Base-by-base conservation (phyloP, 2,329 filamentous ascomycete species). In the Fusarium chlamydosporum region DNA sequence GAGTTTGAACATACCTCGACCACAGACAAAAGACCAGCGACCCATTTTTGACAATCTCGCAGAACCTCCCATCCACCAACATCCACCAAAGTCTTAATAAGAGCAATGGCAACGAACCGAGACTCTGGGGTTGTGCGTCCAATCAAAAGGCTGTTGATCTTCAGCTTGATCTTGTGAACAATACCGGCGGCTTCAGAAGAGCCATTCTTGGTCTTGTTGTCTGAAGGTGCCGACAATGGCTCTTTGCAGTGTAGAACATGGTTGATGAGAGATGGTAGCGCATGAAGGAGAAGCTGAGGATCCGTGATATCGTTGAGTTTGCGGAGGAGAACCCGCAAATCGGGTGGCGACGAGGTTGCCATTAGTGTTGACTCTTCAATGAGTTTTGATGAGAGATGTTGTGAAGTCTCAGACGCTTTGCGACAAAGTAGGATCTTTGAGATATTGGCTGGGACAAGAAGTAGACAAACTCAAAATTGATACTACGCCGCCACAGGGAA, bases 41-140 rank as follows among this genome's bases (percentile, higher is more conserved):
- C 89, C 92, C 95, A 97, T 4, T 89, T 84, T 72, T 90, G 89
- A 34, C 88, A 88, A 54, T 88, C 89, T 67, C 90, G 89, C 61
- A 97, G 83, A 60, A 91, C 88, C 75, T 96, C 93, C 89, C 92
- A 93, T 45, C 93, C 93, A 26, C 94, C 94, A 40, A 91, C 88
- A 73, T 97, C 94, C 42, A 97, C 83, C 6, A 90, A 83, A 6
- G 92, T 88, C 81, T 97, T 97, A 78, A 94, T 87, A 48, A 97
- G 80, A 16, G 92, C 89, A 42, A 92, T 88, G 8, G 91, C 94
- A 18, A 90, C 86, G 81, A 95, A 96, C 73, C 93, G 88, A 42
- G 91, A 92, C 72, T 94, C 88, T 4, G 88, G 77, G 47, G 82
- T 50, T 8, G 33, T 92, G 61, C 90, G 90, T 57, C 95, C 93